A percentile compares a stretch with the other conserved stretches of the same genome.
These are phyloP conservation scores for Pisolithus marmoratus DNA, from an alignment of 768 basidiomycete genomes.

Conservation along the genomic window DNA sequence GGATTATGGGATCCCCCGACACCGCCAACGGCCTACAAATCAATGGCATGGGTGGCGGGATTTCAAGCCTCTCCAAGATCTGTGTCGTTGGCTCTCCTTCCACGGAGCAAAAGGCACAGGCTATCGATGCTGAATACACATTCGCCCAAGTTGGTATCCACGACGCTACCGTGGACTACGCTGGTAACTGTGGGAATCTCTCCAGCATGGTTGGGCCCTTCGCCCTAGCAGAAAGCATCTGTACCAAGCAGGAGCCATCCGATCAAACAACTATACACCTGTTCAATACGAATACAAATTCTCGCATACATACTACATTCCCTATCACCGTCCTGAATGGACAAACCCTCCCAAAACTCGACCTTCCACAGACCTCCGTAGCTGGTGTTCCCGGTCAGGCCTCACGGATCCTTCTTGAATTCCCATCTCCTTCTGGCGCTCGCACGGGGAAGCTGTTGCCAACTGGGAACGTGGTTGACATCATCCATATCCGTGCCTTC, in stretches of 20 bases:
- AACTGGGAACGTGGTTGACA: conserved; percentile 45
- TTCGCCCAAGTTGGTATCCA: conserved; percentile 62
- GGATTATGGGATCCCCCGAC: conserved; percentile 82
- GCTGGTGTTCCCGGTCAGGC: conserved; percentile 66
- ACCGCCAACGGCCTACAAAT: conserved; percentile 60
- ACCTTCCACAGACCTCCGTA: conserved; percentile 47
- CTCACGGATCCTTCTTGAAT: conserved; percentile 61
- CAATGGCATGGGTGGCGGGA: conserved; percentile 78
- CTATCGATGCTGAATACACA: conserved; percentile 63
- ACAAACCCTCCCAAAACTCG: conserved; percentile 31
- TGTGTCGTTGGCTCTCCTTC: conserved; percentile 55
- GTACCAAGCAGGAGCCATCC: conserved; percentile 10
- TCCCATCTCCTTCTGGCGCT: conserved; percentile 60
- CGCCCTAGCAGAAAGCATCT: conserved; percentile 62
- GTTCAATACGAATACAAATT: conserved; percentile 70
- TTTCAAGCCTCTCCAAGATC: conserved; percentile 71
- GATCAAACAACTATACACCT: conserved; percentile 44
- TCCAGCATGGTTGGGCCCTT: conserved; percentile 70
- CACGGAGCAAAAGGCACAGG: conserved; percentile 32
- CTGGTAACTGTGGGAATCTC: conserved; percentile 74
- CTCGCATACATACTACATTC: conserved; percentile 65
- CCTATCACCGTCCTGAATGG: conserved; percentile 32
- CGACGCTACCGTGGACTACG: conserved; percentile 56
- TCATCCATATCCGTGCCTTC: conserved; percentile 29
- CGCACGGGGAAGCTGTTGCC: conserved; percentile 69